Evolutionary conservation across 2,329 filamentous ascomycete species (phyloP).

Genomic region (Nothopassalora personata): DNA sequence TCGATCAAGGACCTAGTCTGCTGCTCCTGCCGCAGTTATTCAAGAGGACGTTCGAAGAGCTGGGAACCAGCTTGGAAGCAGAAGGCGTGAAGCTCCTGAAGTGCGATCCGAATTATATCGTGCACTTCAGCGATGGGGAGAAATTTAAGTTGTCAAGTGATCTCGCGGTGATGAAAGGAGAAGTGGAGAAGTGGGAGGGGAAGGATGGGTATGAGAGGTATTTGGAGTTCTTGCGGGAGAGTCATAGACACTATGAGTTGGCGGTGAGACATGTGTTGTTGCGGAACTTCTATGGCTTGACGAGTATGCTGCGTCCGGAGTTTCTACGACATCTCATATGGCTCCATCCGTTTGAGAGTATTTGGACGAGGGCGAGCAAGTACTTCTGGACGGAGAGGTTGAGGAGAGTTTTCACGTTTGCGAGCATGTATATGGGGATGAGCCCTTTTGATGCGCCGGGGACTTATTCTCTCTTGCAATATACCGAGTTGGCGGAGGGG

Average conservation of each 20-base stretch:
- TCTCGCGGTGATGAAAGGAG: constrained; percentile 62
- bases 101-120: constrained; percentile 70
- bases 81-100: constrained; percentile 65
- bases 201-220: constrained; percentile 66
- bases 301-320: constrained; percentile 52
- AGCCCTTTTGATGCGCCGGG: constrained; percentile 69
- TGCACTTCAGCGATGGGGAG: constrained; percentile 66
- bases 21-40: constrained; percentile 68
- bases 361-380: constrained; percentile 58
- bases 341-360: constrained; percentile 66
- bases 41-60: constrained; percentile 61
- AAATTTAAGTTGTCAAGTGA: constrained; percentile 62
- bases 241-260: constrained; percentile 65
- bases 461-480: constrained; percentile 68
- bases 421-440: constrained; percentile 81
- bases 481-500: constrained; percentile 69
- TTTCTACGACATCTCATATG: constrained; percentile 56
- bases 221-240: constrained; percentile 60
- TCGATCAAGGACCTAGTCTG: constrained; percentile 72
- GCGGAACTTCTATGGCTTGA: constrained; percentile 59
- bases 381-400: constrained; percentile 68
- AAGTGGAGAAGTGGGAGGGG: constrained; percentile 69
- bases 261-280: constrained; percentile 61
- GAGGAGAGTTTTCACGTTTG: constrained; percentile 68
- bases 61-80: constrained; percentile 59